These are phyloP conservation scores for Beauveria medogensis DNA, from an alignment of 2,329 filamentous ascomycete species.

Conservation along the genomic window DNA sequence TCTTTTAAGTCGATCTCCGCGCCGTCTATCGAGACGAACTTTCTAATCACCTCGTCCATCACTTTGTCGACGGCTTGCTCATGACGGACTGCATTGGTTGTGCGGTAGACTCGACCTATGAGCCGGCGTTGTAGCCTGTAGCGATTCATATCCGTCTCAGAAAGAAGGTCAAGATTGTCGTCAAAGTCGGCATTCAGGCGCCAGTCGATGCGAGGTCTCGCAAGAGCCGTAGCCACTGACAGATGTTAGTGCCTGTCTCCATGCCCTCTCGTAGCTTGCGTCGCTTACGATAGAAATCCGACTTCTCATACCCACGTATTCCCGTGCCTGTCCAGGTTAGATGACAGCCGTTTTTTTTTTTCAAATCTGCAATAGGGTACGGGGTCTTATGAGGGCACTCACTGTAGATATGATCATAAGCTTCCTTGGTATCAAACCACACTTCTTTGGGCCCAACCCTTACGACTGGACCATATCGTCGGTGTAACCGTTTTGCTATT, in stretches of 20 bases:
- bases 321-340: slow-evolving; percentile 28
- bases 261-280: no score
- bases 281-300: slow-evolving; percentile 42
- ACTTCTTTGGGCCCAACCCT: slow-evolving; percentile 46
- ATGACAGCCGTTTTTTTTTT: neutral
- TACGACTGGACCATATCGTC: slow-evolving; percentile 40
- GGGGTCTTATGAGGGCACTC: slow-evolving; percentile 12
- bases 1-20: slow-evolving; percentile 39
- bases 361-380: no score
- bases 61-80: slow-evolving; percentile 34
- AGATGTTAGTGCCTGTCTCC: neutral
- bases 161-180: slow-evolving; percentile 43
- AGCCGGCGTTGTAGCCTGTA: slow-evolving; percentile 42
- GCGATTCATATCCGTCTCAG: slow-evolving; percentile 36
- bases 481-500: slow-evolving; percentile 37
- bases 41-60: slow-evolving; percentile 26
- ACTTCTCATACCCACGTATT: slow-evolving; percentile 40
- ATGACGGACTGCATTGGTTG: slow-evolving; percentile 33
- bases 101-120: slow-evolving; percentile 40
- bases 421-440: slow-evolving; percentile 42
- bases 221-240: slow-evolving; percentile 37
- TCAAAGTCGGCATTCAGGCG: slow-evolving; percentile 25
- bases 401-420: slow-evolving; percentile 42
- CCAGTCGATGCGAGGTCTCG: slow-evolving; percentile 34
- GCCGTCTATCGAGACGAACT: slow-evolving; percentile 29